A percentile compares a stretch with the other conserved stretches of the same genome.
Evolutionary conservation across 2,329 filamentous ascomycete species (phyloP).

Genomic region (Rutstroemia sp.): DNA sequence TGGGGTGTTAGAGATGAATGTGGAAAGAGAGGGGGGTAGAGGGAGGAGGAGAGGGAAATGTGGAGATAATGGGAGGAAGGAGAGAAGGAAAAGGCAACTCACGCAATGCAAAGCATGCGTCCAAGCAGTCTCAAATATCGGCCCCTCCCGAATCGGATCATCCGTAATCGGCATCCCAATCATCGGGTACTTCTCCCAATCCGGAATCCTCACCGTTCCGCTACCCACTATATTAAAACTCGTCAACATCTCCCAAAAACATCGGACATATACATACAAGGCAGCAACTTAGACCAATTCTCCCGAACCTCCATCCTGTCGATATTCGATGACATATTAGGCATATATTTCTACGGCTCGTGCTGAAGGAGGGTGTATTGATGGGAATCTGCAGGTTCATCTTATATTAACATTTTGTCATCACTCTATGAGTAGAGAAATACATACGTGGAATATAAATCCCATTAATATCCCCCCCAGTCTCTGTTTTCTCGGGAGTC

Average conservation of each 20-base stretch:
- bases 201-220: conserved; percentile 27
- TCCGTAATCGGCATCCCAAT: conserved; percentile 28
- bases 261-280: conserved; percentile 22
- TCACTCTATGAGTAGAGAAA: not conserved
- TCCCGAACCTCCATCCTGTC: conserved; percentile 27
- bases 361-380: conserved; percentile 27
- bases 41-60: too few relatives aligned
- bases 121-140: conserved; percentile 30
- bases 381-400: conserved; percentile 16
- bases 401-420: not conserved
- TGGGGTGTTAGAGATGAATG: not conserved
- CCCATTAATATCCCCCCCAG: conserved; percentile 30
- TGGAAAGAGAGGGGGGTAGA: too few relatives aligned
- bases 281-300: conserved; percentile 31
- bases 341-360: conserved; percentile 25
- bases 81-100: not conserved
- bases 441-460: conserved; percentile 27
- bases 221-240: conserved; percentile 20
- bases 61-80: not conserved
- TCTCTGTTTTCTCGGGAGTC: conserved; percentile 22
- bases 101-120: conserved; percentile 30
- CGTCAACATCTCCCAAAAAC: too few relatives aligned
- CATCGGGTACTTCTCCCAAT: conserved; percentile 27
- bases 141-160: conserved; percentile 28
- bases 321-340: conserved; percentile 27